A percentile compares a stretch with the other conserved stretches of the same genome.
Conservation (phyloP, 306 rosid species). For the Quercus suber region DNA sequence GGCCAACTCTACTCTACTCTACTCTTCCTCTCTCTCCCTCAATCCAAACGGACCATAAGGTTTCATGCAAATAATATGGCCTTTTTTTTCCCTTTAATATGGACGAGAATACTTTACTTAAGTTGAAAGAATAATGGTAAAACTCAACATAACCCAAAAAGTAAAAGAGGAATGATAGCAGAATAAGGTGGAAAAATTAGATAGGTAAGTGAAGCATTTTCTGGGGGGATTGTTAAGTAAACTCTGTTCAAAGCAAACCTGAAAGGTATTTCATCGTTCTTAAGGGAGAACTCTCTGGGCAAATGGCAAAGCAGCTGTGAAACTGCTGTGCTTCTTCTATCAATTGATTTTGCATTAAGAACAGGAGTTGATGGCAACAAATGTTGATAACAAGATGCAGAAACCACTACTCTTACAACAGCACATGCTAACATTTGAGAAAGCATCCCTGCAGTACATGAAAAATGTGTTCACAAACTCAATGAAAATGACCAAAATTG, state of each 20-base stretch:
- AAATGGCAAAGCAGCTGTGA: constrained; percentile 26
- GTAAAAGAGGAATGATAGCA: neutral
- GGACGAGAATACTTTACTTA: neutral
- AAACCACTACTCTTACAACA: constrained; percentile 22
- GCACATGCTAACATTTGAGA: constrained; percentile 18
- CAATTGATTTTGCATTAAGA: constrained; percentile 10
- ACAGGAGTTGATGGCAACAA: constrained; percentile 4
- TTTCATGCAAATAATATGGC: neutral
- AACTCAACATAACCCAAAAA: neutral
- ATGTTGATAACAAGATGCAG: constrained; percentile 25
- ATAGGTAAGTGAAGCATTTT: neutral
- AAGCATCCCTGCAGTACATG: constrained; percentile 24
- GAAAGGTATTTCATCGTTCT: constrained; percentile 19
- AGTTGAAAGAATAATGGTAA: neutral
- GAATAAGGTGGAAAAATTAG: neutral
- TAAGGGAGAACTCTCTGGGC: constrained; percentile 6
- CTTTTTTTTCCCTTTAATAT: neutral
- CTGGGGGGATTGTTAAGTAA: too few relatives aligned
- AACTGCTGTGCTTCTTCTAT: neutral
- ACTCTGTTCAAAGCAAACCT: constrained; percentile 20
- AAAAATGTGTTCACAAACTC: neutral
- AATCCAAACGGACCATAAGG: neutral
- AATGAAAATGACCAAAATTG: neutral
- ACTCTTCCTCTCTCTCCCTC: too few relatives aligned
- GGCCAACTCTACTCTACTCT: too few relatives aligned